Percentiles rank a stretch among this genome's conserved stretches.
Conservation (phyloP, 2,329 filamentous ascomycete species). For the Colletotrichum horii region DNA sequence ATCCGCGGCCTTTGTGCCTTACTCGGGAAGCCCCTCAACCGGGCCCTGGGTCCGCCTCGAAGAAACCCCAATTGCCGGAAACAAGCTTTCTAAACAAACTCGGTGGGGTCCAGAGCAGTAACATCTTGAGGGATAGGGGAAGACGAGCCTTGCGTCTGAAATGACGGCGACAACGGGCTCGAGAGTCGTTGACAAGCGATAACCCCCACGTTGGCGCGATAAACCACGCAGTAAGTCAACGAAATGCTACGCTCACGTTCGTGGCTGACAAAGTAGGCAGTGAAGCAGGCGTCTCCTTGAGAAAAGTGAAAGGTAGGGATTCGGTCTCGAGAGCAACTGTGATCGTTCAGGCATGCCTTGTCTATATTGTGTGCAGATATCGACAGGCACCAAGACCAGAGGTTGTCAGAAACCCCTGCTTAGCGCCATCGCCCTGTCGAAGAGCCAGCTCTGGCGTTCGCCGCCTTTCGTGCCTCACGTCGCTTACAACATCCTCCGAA, state of each 20-base stretch:
- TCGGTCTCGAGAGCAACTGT: conserved; percentile 5
- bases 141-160: not conserved
- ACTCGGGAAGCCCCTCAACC: not conserved
- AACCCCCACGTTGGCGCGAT: not conserved
- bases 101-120: not conserved
- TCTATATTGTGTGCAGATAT: conserved; percentile 25
- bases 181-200: not conserved
- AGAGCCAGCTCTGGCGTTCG: not conserved
- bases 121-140: not conserved
- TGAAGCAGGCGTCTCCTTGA: not conserved
- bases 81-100: conserved; percentile 6
- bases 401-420: conserved; percentile 21
- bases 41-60: not conserved
- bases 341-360: conserved; percentile 24
- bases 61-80: conserved; percentile 8
- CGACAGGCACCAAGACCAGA: conserved; percentile 19
- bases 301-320: not conserved
- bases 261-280: not conserved
- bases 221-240: not conserved
- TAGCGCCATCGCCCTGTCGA: conserved; percentile 1
- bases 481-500: conserved; percentile 2
- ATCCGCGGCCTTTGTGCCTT: not conserved
- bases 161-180: not conserved
- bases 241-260: not conserved
- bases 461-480: not conserved